Conservation (phyloP, 306 rosid genomes). For the Acacia confusa region DNA sequence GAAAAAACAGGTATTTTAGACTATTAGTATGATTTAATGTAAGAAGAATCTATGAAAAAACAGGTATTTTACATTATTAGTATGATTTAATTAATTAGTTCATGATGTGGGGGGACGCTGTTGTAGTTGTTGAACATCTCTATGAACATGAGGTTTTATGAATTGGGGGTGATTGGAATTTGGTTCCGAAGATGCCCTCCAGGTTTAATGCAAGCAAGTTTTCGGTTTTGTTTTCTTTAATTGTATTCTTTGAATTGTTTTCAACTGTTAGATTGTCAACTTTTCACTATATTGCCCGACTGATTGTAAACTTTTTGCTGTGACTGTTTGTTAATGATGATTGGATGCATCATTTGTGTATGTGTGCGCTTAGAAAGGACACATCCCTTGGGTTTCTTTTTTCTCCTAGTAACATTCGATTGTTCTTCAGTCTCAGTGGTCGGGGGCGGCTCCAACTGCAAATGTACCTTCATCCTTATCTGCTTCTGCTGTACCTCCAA, state of each 20-base stretch:
- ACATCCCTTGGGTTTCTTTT: background rate
- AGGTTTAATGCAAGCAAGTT: slow-evolving; percentile 1
- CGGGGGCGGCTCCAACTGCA: slow-evolving; percentile 49
- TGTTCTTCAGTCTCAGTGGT: slow-evolving; percentile 63
- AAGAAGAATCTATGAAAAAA: slow-evolving; percentile 61
- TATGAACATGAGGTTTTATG: slow-evolving; percentile 1
- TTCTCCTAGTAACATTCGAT: background rate
- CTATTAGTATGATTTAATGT: background rate
- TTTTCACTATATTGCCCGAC: slow-evolving; percentile 1
- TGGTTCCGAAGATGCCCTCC: background rate
- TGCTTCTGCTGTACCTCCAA: slow-evolving; percentile 46
- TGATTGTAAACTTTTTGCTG: slow-evolving; percentile 10
- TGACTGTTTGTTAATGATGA: slow-evolving; percentile 10
- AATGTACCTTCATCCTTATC: slow-evolving; percentile 65
- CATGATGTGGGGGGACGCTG: background rate
- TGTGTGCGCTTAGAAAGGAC: background rate
- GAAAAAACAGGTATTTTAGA: slow-evolving; percentile 65
- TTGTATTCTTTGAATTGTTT: slow-evolving; percentile 18
- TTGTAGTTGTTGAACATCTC: slow-evolving; percentile 1
- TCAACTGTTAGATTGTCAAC: background rate
- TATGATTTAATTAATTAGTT: background rate
- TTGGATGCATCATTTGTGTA: slow-evolving; percentile 3
- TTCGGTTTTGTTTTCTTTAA: slow-evolving; percentile 2
- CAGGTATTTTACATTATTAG: slow-evolving; percentile 54
- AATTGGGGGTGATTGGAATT: background rate